A percentile compares a stretch with the other conserved stretches of the same genome.
Evolutionary conservation across 2,329 filamentous ascomycete species (phyloP).

Genomic region (Penicillium sp.): DNA sequence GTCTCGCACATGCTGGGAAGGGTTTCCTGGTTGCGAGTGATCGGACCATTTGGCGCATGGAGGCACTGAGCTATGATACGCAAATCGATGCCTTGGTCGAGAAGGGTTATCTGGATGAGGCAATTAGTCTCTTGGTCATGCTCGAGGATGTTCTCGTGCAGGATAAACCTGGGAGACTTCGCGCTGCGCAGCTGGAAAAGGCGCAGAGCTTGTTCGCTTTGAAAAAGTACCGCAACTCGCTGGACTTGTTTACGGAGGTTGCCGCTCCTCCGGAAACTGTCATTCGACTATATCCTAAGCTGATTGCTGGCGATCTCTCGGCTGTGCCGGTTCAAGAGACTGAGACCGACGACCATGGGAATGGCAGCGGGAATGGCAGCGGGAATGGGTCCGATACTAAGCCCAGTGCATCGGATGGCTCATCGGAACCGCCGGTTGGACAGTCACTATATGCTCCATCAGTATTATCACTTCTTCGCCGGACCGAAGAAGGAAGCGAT

Average conservation of each 20-base stretch:
- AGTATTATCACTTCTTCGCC: slow-evolving; percentile 43
- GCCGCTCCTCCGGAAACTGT: slow-evolving; percentile 88
- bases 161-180: slow-evolving; percentile 78
- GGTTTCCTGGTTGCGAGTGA: slow-evolving; percentile 94
- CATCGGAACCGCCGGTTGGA: slow-evolving; percentile 31
- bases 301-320: slow-evolving; percentile 82
- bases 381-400: slow-evolving; percentile 36
- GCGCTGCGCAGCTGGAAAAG: slow-evolving; percentile 89
- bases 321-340: slow-evolving; percentile 50
- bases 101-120: slow-evolving; percentile 79
- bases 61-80: slow-evolving; percentile 84
- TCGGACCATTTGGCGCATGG: slow-evolving; percentile 94
- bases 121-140: slow-evolving; percentile 84
- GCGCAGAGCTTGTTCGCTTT: slow-evolving; percentile 82
- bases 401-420: slow-evolving; percentile 33
- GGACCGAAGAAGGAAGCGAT: slow-evolving; percentile 44
- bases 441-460: slow-evolving; percentile 41
- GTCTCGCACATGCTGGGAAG: slow-evolving; percentile 93
- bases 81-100: slow-evolving; percentile 83
- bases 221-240: slow-evolving; percentile 79
- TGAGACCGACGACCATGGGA: no score
- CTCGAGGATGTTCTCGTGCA: slow-evolving; percentile 88
- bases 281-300: slow-evolving; percentile 78
- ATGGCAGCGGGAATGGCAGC: slow-evolving; percentile 20
- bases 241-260: slow-evolving; percentile 91